Evolutionary conservation across 192 early-diverging fungal genomes (phyloP), one percentile per base, ranked within the genome.

Genomic region (Chytriomyces hyalinus): DNA sequence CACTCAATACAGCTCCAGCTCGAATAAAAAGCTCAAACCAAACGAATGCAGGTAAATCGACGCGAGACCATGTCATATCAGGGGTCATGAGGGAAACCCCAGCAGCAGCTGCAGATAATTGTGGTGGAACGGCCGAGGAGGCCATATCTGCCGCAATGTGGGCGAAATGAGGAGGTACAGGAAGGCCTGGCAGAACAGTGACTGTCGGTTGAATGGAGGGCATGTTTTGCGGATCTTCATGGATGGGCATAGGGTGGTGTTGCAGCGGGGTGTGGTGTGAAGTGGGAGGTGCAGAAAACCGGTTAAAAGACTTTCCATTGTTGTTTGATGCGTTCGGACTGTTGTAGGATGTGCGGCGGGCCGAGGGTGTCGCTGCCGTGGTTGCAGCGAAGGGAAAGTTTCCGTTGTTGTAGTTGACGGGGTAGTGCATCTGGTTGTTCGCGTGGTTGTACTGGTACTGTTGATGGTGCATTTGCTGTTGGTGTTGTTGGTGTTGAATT

Each of bases 1-100:
- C 69, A 59, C 59, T 63, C 26, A 78, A 49, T 20, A 78, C 77
- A 36, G 69, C 70, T 13, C 77, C 77, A 9, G 77, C 62, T n/a
- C 77, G 77, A 26, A 78, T 49, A 65, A 70, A 78, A 36, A 78
- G 70, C 60, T 78, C 77, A 51, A 78, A 78, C 77, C 77, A 78
- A 28, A 71, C 69, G 51, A 78, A 78, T 8, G 77, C 53, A 10
- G 77, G 77, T 6, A 78, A 49, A 60, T 78, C 77, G 59, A 59
- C 51, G 15, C 69, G 67, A 7, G 68, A 78, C 77, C 77, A 78
- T 10, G 65, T 47, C 76, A 70, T 67, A 22, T 67, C 65, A 15
- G 76, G 76, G 22, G 65, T 67, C 43, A 78, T 36, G 28, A 78
- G 36, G 28, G 57, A 67, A 3, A 51, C 61, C 45, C 72, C 72